phyloP scores from a whole-genome alignment of 2,329 filamentous ascomycete genomes.

The Thelonectria discophora region DNA sequence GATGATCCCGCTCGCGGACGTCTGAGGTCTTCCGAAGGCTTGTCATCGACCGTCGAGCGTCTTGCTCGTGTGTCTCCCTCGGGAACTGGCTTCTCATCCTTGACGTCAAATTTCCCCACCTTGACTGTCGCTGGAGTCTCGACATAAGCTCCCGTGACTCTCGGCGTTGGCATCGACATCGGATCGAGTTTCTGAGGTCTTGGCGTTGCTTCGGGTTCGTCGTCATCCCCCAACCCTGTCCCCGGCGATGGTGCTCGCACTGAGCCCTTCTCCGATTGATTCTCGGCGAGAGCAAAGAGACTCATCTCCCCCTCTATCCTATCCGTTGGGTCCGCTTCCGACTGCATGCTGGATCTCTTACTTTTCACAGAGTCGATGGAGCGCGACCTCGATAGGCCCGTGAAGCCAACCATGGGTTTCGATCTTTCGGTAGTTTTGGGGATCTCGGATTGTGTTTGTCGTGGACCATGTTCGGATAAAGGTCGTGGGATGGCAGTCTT shows the following conservation, averaged over 20 bases:
- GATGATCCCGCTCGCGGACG: constrained; percentile 10
- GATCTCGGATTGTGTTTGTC: constrained; percentile 22
- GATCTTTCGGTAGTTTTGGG: constrained; percentile 37
- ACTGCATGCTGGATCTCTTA: constrained; percentile 60
- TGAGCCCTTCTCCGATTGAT: constrained; percentile 65
- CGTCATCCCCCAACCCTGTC: constrained; percentile 45
- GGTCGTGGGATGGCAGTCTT: constrained; percentile 33
- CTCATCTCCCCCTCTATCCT: constrained; percentile 66
- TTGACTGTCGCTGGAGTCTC: constrained; percentile 63
- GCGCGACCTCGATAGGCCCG: constrained; percentile 52
- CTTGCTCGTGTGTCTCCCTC: neutral
- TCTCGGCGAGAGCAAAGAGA: constrained; percentile 64
- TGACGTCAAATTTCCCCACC: constrained; percentile 45
- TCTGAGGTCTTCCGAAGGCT: constrained; percentile 19
- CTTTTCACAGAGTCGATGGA: constrained; percentile 59
- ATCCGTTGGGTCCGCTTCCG: constrained; percentile 64
- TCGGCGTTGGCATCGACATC: constrained; percentile 61
- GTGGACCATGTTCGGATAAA: constrained; percentile 28
- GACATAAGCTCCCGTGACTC: constrained; percentile 64
- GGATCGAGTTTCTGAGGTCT: constrained; percentile 55
- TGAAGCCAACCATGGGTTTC: constrained; percentile 58
- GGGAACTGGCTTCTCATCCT: constrained; percentile 27
- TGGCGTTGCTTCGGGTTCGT: constrained; percentile 57
- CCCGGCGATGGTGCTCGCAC: constrained; percentile 58
- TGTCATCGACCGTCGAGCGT: constrained; percentile 23